These are phyloP conservation scores for Cajanus cajan DNA, from an alignment of 306 rosid species.

Conservation along the genomic window DNA sequence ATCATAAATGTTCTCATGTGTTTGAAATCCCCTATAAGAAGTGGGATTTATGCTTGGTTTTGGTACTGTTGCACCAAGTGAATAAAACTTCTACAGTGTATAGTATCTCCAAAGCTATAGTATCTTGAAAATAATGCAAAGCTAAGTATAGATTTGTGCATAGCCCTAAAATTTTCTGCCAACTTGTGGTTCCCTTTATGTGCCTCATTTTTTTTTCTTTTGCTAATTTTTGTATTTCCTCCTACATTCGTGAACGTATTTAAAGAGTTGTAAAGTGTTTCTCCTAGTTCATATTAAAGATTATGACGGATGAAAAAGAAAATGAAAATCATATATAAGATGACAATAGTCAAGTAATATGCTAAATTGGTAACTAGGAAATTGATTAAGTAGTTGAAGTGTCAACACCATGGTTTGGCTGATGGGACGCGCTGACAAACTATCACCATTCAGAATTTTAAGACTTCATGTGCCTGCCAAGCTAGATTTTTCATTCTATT, in stretches of 20 bases:
- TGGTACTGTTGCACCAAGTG: conserved; percentile 15
- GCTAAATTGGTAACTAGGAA: not conserved
- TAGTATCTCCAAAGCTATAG: not conserved
- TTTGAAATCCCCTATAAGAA: conserved; percentile 5
- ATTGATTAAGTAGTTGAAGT: not conserved
- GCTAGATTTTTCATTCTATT: not conserved
- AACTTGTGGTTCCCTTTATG: not conserved
- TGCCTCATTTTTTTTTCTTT: not conserved
- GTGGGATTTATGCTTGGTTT: conserved; percentile 33
- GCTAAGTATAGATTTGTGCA: not conserved
- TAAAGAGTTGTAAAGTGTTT: not conserved
- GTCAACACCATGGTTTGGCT: not conserved
- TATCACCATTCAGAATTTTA: not conserved
- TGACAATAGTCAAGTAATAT: not conserved
- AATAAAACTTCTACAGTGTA: conserved; percentile 6
- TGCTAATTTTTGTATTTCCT: not conserved
- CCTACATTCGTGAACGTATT: not conserved
- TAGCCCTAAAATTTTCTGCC: not conserved
- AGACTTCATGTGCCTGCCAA: not conserved
- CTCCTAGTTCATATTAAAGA: not conserved
- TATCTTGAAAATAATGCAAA: not conserved
- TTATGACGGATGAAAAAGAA: not conserved
- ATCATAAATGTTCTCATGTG: conserved; percentile 16
- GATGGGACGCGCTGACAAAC: not conserved
- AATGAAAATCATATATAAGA: not conserved